Evolutionary conservation across 2,329 filamentous ascomycete species (phyloP).

Genomic region (Penicillium digitatum): DNA sequence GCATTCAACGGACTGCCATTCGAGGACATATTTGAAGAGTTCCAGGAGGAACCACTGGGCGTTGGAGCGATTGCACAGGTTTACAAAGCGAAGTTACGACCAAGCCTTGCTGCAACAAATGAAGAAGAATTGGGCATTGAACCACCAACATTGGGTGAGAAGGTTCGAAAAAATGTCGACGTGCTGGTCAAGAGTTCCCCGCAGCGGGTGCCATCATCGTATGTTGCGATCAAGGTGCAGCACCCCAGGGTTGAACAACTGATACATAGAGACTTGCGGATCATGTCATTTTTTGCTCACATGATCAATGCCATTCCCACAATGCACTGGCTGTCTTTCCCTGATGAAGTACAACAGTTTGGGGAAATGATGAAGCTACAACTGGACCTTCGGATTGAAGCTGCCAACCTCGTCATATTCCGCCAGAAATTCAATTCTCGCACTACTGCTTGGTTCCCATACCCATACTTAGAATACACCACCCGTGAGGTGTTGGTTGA

Average conservation of each 20-base stretch:
- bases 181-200: constrained; percentile 82
- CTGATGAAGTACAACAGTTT: constrained; percentile 89
- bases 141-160: constrained; percentile 58
- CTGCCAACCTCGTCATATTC: constrained; percentile 81
- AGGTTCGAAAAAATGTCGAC: constrained; percentile 77
- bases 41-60: constrained; percentile 80
- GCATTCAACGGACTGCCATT: constrained; percentile 79
- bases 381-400: constrained; percentile 89
- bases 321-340: constrained; percentile 94
- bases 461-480: constrained; percentile 86
- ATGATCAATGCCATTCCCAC: constrained; percentile 83
- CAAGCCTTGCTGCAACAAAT: constrained; percentile 65
- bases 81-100: constrained; percentile 89
- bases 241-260: constrained; percentile 87
- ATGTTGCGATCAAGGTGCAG: constrained; percentile 93
- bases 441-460: constrained; percentile 94
- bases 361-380: constrained; percentile 99
- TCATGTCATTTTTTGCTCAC: constrained; percentile 89
- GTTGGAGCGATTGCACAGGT: constrained; percentile 97
- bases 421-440: constrained; percentile 84
- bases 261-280: constrained; percentile 83
- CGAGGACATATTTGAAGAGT: constrained; percentile 93
- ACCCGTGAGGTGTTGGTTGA: constrained; percentile 90
- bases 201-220: constrained; percentile 77
- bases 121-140: constrained; percentile 53